Base-by-base conservation (phyloP, 805 yeast species). In the Wickerhamiella australiensis region DNA sequence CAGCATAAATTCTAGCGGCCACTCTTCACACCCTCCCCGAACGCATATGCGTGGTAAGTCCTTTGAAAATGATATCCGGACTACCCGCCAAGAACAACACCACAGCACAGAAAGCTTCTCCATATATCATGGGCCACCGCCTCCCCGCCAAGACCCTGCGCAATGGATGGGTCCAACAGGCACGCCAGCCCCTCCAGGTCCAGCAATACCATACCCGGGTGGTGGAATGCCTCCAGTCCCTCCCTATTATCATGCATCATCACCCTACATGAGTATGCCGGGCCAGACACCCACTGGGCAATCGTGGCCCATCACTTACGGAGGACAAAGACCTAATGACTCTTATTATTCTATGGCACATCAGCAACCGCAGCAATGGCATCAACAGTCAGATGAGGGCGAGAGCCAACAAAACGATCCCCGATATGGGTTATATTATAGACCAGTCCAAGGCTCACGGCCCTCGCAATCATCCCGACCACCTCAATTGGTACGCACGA, bases 401-500 rank as follows among this genome's bases (percentile, higher is more conserved):
- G 38, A 33, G 9, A 29, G 33, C 33, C 38, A n/a, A 33, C 38
- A n/a, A n/a, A n/a, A n/a, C 38, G 38, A 33, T 11, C 38, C 38
- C 21, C 18, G 38, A 5, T 33, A 33, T 15, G 38, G 38, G 21
- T 4, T 22, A 42, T 33, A 33, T 17, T 33, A 33, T 33, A 33
- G 38, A 33, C 7, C 38, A n/a, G 21, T 20, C 7, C 38, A 33
- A 15, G 38, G 38, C 20, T 33, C 38, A 17, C 38, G 38, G n/a
- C 38, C 38, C 15, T 17, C 38, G 26, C 15, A 12, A 20, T 22
- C 26, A 12, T 23, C 44, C 37, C 36, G 46, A 4, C 26, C 46
- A 5, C 46, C 46, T 27, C 43, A 36, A 40, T 33, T 46, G 5
- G 43, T 46, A 13, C 49, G 49, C 43, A 46, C 49, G 2, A 37